Evolutionary conservation across 345 rosid genomes (phyloP).

Genomic region (Linum lewisii): DNA sequence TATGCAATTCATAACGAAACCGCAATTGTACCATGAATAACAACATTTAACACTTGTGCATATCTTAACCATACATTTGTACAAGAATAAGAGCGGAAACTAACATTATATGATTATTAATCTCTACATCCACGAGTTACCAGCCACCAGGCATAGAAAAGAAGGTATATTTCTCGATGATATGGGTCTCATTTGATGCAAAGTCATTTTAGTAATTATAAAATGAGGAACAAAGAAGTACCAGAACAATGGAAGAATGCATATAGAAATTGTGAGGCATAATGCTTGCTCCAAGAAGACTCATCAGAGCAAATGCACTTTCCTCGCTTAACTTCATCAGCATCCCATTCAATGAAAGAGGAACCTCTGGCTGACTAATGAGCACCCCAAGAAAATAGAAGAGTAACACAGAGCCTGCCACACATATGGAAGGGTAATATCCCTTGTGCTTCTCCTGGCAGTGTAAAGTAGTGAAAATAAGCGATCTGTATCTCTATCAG

Average conservation of each 20-base stretch:
- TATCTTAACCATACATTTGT: too few species aligned
- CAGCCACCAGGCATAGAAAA: background rate
- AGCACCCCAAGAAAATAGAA: conserved; percentile 64
- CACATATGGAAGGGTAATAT: conserved; percentile 40
- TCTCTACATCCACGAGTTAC: too few species aligned
- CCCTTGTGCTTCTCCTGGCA: conserved; percentile 60
- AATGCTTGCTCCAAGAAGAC: conserved; percentile 96
- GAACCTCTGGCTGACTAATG: conserved; percentile 66
- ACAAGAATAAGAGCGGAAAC: too few species aligned
- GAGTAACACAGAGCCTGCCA: conserved; percentile 48
- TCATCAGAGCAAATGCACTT: conserved; percentile 67
- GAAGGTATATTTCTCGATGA: too few species aligned
- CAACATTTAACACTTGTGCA: too few species aligned
- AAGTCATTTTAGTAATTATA: background rate
- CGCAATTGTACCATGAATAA: too few species aligned
- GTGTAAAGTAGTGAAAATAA: conserved; percentile 1
- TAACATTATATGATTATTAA: too few species aligned
- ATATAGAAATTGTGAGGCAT: conserved; percentile 96
- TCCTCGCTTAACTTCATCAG: conserved; percentile 58
- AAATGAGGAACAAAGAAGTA: conserved; percentile 17
- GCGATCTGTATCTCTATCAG: background rate
- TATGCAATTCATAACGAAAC: too few species aligned
- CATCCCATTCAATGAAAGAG: conserved; percentile 48
- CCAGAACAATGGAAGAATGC: conserved; percentile 84
- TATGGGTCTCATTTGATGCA: too few species aligned